phyloP scores from a whole-genome alignment of 2,329 filamentous ascomycete species.

The Ophiostoma triangulosporum region DNA sequence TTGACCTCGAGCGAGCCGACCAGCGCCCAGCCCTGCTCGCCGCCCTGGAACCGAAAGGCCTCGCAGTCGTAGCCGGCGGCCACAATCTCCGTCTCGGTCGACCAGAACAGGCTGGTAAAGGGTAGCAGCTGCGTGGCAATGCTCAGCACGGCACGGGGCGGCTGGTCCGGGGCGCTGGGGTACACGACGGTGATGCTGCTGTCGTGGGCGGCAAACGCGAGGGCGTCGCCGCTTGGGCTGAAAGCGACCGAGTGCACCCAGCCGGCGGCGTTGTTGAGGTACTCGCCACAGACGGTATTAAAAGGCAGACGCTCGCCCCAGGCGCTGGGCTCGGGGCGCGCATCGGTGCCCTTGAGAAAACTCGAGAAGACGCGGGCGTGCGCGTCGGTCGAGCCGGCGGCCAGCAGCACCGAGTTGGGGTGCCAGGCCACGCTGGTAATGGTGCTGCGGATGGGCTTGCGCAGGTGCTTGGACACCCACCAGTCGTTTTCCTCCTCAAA shows the following conservation, averaged over 20 bases:
- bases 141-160: constrained; percentile 78
- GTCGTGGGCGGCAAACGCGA: constrained; percentile 90
- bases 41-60: constrained; percentile 77
- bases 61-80: constrained; percentile 86
- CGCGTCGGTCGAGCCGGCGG: constrained; percentile 91
- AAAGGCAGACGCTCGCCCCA: constrained; percentile 96
- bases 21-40: constrained; percentile 69
- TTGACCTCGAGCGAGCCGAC: constrained; percentile 70
- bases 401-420: constrained; percentile 89
- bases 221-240: constrained; percentile 80
- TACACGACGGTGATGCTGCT: constrained; percentile 96
- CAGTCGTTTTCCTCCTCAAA: constrained; percentile 99
- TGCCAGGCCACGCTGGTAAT: constrained; percentile 95
- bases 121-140: constrained; percentile 82
- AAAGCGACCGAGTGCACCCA: constrained; percentile 94
- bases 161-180: constrained; percentile 78
- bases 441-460: constrained; percentile 96
- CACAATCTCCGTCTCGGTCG: constrained; percentile 80
- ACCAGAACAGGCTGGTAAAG: constrained; percentile 90
- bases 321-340: constrained; percentile 67
- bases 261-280: constrained; percentile 85
- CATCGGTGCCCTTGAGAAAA: constrained; percentile 92
- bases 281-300: constrained; percentile 97
- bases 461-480: constrained; percentile 99
- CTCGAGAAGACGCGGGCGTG: constrained; percentile 89